A percentile compares a stretch with the other conserved stretches of the same genome.
phyloP scores from a whole-genome alignment of 2,329 filamentous ascomycete species.

The Bipolaris oryzae region DNA sequence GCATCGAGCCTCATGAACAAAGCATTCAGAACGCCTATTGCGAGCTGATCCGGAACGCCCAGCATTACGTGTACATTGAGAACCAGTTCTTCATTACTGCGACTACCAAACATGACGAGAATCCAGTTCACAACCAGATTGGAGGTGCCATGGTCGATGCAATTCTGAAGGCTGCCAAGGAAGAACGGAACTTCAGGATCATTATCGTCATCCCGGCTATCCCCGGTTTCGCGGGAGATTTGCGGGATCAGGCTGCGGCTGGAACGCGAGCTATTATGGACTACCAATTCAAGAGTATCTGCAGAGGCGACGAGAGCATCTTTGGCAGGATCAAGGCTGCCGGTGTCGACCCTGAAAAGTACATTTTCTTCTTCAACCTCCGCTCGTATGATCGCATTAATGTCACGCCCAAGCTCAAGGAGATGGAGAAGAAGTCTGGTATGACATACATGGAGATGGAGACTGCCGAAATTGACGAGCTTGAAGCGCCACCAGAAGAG shows the following conservation, averaged over 20 bases:
- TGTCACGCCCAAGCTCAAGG: conserved; percentile 73
- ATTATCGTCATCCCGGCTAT: conserved; percentile 91
- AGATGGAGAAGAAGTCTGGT: conserved; percentile 80
- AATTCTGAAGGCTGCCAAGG: conserved; percentile 78
- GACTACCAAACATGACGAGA: conserved; percentile 79
- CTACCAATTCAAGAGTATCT: conserved; percentile 97
- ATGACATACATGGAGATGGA: conserved; percentile 87
- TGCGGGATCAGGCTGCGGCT: conserved; percentile 79
- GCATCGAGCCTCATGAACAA: conserved; percentile 76
- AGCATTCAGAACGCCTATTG: conserved; percentile 87
- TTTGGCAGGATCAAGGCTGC: conserved; percentile 75
- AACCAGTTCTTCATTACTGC: conserved; percentile 95
- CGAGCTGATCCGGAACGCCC: conserved; percentile 82
- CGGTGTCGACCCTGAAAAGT: conserved; percentile 75
- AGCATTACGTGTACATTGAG: conserved; percentile 97
- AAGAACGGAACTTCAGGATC: conserved; percentile 84
- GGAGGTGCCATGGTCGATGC: conserved; percentile 91
- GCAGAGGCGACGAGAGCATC: conserved; percentile 88
- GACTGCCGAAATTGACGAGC: conserved; percentile 83
- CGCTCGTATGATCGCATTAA: conserved; percentile 92
- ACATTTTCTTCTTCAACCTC: conserved; percentile 94
- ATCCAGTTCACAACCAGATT: conserved; percentile 85
- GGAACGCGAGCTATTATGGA: conserved; percentile 95
- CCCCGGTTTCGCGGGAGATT: conserved; percentile 91
- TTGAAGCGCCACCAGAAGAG: conserved; percentile 64